Percentiles rank a stretch among this genome's conserved stretches.
phyloP scores from a whole-genome alignment of 352 stramenopile genomes.

The Nothophytophthora sp. region DNA sequence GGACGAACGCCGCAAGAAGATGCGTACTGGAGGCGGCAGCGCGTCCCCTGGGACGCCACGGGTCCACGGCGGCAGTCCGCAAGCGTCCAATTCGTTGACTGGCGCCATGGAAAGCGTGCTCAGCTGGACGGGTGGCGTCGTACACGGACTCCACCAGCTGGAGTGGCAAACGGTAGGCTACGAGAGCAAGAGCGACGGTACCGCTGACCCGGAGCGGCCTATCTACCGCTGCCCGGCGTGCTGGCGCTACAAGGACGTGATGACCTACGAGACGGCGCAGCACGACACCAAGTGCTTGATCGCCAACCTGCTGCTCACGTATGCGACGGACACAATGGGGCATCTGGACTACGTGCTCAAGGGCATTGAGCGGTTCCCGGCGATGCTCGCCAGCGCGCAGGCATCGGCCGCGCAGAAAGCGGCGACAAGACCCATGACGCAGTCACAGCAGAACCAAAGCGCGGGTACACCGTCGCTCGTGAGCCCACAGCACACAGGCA shows the following conservation, averaged over 20 bases:
- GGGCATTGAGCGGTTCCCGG: constrained; percentile 68
- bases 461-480: constrained; percentile 30
- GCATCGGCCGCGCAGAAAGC: constrained; percentile 46
- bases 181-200: constrained; percentile 75
- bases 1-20: constrained; percentile 31
- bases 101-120: constrained; percentile 37
- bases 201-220: constrained; percentile 59
- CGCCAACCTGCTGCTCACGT: constrained; percentile 78
- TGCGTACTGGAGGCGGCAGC: constrained; percentile 27
- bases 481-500: constrained; percentile 43
- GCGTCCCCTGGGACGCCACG: constrained; percentile 29
- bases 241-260: constrained; percentile 66
- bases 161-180: constrained; percentile 84
- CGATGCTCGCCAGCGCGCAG: constrained; percentile 56
- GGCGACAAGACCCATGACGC: constrained; percentile 40
- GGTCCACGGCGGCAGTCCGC: constrained; percentile 10
- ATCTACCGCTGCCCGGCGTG: constrained; percentile 83
- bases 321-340: constrained; percentile 77
- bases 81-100: constrained; percentile 50
- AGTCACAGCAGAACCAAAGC: constrained; percentile 27
- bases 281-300: constrained; percentile 87
- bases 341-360: constrained; percentile 82
- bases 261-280: constrained; percentile 83
- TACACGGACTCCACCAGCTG: constrained; percentile 24
- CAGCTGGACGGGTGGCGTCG: constrained; percentile 10